phyloP scores from a whole-genome alignment of 257 asterid genomes.

The Buddleja alternifolia region DNA sequence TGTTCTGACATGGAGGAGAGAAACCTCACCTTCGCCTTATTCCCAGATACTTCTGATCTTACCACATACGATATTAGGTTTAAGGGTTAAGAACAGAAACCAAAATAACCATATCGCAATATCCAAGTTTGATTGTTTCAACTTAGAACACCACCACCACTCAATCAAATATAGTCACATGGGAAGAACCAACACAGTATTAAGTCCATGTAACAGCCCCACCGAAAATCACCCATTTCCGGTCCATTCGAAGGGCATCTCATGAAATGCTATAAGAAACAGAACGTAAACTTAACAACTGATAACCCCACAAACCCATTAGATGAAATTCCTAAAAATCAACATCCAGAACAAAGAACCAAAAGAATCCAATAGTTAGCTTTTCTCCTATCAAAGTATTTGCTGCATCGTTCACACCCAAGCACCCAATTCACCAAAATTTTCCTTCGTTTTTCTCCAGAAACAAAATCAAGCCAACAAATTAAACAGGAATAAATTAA shows the following conservation, averaged over 20 bases:
- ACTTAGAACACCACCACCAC: constrained; percentile 13
- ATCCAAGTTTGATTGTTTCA: neutral
- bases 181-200: neutral
- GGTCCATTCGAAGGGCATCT: neutral
- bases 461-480: constrained; percentile 8
- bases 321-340: neutral
- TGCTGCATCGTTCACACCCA: neutral
- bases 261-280: constrained; percentile 11
- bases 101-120: neutral
- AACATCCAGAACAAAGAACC: neutral
- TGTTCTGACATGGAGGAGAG: neutral
- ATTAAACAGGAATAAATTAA: neutral
- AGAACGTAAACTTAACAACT: constrained; percentile 3
- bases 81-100: neutral
- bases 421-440: neutral
- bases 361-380: neutral
- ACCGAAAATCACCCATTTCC: neutral
- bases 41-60: neutral
- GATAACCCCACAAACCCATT: constrained; percentile 9
- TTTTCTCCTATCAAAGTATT: neutral
- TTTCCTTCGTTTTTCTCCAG: neutral
- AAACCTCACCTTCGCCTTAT: neutral
- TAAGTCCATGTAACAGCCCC: neutral
- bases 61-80: neutral
- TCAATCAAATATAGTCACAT: neutral